Percentiles rank a stretch among this genome's conserved stretches.
Conservation (phyloP, 176 grass and related monocot genomes). For the Hordeum vulgare region DNA sequence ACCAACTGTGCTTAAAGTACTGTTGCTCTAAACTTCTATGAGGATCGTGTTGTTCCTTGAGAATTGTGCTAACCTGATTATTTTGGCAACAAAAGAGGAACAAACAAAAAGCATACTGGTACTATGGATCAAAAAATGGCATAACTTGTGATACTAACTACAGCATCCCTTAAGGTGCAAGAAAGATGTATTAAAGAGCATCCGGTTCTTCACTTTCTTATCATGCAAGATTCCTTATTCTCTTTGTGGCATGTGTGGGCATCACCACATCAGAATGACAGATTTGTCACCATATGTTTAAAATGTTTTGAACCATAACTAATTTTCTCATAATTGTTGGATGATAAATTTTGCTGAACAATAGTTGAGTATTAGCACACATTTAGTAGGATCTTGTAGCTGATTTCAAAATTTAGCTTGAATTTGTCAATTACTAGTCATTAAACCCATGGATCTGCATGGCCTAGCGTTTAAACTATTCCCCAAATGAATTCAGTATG, state of each 20-base stretch:
- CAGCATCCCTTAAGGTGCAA: constrained; percentile 21
- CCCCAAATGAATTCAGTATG: not conserved
- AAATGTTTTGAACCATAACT: constrained; percentile 9
- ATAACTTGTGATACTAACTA: constrained; percentile 20
- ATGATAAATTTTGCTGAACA: not conserved
- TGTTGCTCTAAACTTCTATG: not conserved
- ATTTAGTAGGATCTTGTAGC: not conserved
- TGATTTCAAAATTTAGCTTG: not conserved
- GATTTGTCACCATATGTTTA: not conserved
- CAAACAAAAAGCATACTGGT: constrained; percentile 36
- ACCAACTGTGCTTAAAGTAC: constrained; percentile 6
- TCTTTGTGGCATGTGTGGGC: constrained; percentile 6
- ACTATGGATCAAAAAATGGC: constrained; percentile 4
- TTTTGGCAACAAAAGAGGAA: constrained; percentile 27
- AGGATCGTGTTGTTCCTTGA: constrained; percentile 22
- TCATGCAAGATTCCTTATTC: constrained; percentile 18
- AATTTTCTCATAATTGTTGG: not conserved
- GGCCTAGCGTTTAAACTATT: not conserved
- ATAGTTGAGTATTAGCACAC: not conserved
- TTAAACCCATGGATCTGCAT: not conserved
- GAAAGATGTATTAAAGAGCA: constrained; percentile 22
- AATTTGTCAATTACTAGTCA: not conserved
- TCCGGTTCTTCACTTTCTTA: constrained; percentile 26
- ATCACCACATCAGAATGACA: not conserved
- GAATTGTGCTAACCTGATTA: constrained; percentile 1